Percentiles rank a stretch among this genome's conserved stretches.
Evolutionary conservation across 805 yeast genomes (phyloP).

Genomic region (Saccharomycopsis schoenii): DNA sequence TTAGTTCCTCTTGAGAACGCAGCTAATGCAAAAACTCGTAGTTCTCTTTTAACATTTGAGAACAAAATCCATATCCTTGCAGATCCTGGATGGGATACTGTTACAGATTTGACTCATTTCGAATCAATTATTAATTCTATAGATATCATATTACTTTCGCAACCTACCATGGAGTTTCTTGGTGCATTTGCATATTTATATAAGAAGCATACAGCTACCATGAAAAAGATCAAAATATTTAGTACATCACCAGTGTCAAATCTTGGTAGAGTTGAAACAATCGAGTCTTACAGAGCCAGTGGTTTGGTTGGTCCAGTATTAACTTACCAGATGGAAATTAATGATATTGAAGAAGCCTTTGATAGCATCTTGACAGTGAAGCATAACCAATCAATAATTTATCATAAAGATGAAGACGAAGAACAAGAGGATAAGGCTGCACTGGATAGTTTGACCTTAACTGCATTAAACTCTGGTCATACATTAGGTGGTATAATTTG

Average conservation of each 20-base stretch:
- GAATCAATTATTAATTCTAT: conserved; percentile 37
- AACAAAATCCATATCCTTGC: conserved; percentile 22
- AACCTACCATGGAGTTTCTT: conserved; percentile 66
- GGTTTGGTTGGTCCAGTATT: conserved; percentile 70
- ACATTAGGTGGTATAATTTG: conserved; percentile 90
- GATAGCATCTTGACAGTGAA: conserved; percentile 63
- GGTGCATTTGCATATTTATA: conserved; percentile 73
- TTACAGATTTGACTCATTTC: conserved; percentile 32
- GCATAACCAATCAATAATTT: conserved; percentile 63
- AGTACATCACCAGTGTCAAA: conserved; percentile 87
- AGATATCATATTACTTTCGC: conserved; percentile 74
- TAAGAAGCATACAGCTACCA: conserved; percentile 26
- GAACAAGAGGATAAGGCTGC: conserved; percentile 26
- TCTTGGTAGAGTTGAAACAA: conserved; percentile 73
- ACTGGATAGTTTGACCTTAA: conserved; percentile 24
- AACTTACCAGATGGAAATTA: conserved; percentile 47
- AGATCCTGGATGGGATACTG: conserved; percentile 71
- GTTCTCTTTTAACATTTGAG: conserved; percentile 49
- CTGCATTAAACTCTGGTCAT: conserved; percentile 89
- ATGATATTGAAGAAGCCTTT: conserved; percentile 72
- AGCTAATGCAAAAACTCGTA: conserved; percentile 23
- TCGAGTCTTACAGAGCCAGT: conserved; percentile 65
- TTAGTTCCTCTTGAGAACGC: conserved; percentile 20
- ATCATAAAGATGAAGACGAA: conserved; percentile 44
- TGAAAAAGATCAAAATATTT: conserved; percentile 50